Evolutionary conservation across 2,329 filamentous ascomycete genomes (phyloP).

Genomic region (Blastomyces gilchristii): DNA sequence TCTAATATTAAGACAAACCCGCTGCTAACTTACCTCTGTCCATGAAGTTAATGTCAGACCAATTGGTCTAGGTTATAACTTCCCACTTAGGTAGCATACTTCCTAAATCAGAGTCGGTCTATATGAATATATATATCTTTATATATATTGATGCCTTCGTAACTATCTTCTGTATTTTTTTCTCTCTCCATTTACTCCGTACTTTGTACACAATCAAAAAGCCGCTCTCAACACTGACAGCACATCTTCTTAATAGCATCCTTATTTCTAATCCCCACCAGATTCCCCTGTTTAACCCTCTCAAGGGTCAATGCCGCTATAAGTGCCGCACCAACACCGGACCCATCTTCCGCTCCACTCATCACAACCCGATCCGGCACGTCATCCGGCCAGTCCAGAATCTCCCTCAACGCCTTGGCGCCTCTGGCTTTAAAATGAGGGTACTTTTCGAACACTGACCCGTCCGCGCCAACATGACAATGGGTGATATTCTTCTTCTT

Average conservation of each 20-base stretch:
- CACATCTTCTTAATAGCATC: slow-evolving; percentile 16
- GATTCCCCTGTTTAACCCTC: slow-evolving; percentile 50
- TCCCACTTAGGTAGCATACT: too few species aligned
- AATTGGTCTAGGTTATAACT: too few species aligned
- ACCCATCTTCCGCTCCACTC: slow-evolving; percentile 84
- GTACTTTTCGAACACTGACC: slow-evolving; percentile 98
- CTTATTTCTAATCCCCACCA: slow-evolving; percentile 47
- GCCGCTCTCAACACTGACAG: background rate
- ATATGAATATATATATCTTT: background rate
- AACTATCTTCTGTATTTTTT: background rate
- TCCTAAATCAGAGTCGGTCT: background rate
- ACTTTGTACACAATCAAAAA: background rate
- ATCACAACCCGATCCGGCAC: slow-evolving; percentile 82
- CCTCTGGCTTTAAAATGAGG: slow-evolving; percentile 93
- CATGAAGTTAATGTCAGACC: background rate
- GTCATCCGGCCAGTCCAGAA: slow-evolving; percentile 83
- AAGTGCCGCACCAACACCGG: slow-evolving; percentile 89
- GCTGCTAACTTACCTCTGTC: background rate
- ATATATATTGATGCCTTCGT: background rate
- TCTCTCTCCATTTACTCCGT: background rate
- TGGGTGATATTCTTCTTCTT: slow-evolving; percentile 84
- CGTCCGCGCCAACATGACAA: slow-evolving; percentile 93
- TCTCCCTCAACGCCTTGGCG: slow-evolving; percentile 81
- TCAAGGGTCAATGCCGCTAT: slow-evolving; percentile 67
- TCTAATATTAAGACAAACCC: background rate